Base-by-base conservation (phyloP, 2,329 filamentous ascomycete species). In the Penicillium digitatum region DNA sequence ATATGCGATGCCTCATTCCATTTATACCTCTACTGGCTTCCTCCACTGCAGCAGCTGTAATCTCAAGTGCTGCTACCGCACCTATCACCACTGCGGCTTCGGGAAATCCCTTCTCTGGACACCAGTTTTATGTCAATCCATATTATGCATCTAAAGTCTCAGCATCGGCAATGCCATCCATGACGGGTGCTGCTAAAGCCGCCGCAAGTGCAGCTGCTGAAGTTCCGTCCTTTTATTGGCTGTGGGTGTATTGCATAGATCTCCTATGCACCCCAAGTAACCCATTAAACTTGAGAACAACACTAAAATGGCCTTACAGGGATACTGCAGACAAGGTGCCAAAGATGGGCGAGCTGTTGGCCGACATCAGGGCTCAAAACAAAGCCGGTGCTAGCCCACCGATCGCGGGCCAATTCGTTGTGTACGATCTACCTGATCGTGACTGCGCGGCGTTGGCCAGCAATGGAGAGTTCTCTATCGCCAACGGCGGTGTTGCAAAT, bases 391-490 rank as follows among this genome's bases (percentile, higher is more conserved):
- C 77, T 8, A 77, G 68, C 48, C 74, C 76, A 32, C 74, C 75
- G 3, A 65, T 78, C 54, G 75, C 78, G 18, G 78, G 76, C 18
- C 76, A 75, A 1, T 80, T 86, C 50, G 83, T 87, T 52, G 81
- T 86, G 51, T 86, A 86, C 69, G 80, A 86, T 66, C 72, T 86
- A 12, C 84, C 84, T 42, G 82, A 85, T 62, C 81, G 83, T 67
- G 84, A 86, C 66, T 86, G 84, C 65, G 79, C 83, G 14, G 84
- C 84, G 47, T 74, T 82, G 62, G 83, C 83, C 14, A 86, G 83
- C 59, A 86, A 86, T 65, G 83, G 84, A 56, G 83, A 86, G 69
- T 79, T 83, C 43, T 72, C 76, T 20, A 81, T 85, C 54, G 81
- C 79, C 55, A 70, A 85, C 53, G 70, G 79, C 48, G 74, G 80